Evolutionary conservation across 257 asterid genomes (phyloP), one percentile per base, ranked within the genome.

Genomic region (Rehmannia glutinosa): DNA sequence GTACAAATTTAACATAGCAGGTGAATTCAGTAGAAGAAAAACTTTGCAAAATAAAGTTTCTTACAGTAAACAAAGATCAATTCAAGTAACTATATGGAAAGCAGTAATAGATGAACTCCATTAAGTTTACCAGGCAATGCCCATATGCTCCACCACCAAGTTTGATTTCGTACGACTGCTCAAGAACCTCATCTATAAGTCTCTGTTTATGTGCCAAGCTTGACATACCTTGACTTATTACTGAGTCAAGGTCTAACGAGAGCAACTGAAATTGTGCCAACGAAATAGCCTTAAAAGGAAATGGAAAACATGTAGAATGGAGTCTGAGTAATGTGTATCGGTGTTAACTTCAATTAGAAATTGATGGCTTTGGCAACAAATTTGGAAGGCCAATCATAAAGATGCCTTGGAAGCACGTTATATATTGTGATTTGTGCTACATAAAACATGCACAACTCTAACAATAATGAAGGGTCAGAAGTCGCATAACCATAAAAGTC

Each of bases 131-230:
- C 96, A 92, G 76, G 83, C 96, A 89, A 76, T 52, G 76, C 30
- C 97, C 98, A 60, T 78, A 87, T 49, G 75, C 74, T 65, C 95
- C 97, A 56, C 78, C 83, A 32, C 95, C 96, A 74, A 89, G 92
- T 66, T 82, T 82, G 68, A 92, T 81, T 78, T 82, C 83, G 52
- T 82, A 89, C 8, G 97, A 87, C 55, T 75, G 84, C 75, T 83
- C 82, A 20, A 92, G 88, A 76, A 66, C 82, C 68, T 73, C 88
- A 19, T 77, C 83, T 57, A 92, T 87, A 27, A 39, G 63, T 69
- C 79, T 87, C 79, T 89, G 92, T 69, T 92, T 84, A 52, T 75
- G 72, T 20, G 82, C 75, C 75, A 92, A 77, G 79, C 88, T 89
- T 47, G 75, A 75, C 73, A 71, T 78, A 23, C 98, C 98, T 80